phyloP scores from a whole-genome alignment of 2,329 filamentous ascomycete genomes.

The Aspergillus sclerotialis region DNA sequence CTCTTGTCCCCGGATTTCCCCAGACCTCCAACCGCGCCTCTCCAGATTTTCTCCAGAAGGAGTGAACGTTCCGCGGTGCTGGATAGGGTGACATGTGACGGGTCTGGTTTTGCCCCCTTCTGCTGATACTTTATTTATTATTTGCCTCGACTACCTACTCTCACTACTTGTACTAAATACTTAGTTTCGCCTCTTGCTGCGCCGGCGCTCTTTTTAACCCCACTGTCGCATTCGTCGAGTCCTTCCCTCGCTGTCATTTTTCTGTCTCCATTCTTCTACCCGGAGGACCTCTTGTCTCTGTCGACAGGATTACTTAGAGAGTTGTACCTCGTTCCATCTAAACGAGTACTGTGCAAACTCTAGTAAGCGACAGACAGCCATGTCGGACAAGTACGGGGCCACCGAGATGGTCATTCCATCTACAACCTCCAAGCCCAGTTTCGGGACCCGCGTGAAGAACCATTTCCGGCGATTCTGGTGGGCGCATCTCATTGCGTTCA shows the following conservation, averaged over 20 bases:
- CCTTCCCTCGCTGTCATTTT: background rate
- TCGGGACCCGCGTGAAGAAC: conserved; percentile 18
- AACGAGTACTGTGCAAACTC: too few relatives aligned
- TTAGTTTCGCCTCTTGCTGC: background rate
- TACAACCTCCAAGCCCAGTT: conserved; percentile 15
- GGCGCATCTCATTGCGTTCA: conserved; percentile 45
- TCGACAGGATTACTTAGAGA: too few relatives aligned
- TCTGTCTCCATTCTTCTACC: background rate
- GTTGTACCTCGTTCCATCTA: background rate
- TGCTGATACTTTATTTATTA: too few relatives aligned
- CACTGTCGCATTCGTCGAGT: too few relatives aligned
- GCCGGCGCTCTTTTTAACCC: too few relatives aligned
- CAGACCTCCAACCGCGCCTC: background rate
- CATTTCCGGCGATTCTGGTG: conserved; percentile 47
- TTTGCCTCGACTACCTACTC: too few relatives aligned
- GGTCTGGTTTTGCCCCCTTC: conserved; percentile 1
- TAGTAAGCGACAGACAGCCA: too few relatives aligned
- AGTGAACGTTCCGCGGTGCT: background rate
- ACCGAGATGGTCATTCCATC: conserved; percentile 8
- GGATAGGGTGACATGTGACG: background rate
- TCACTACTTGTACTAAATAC: too few relatives aligned
- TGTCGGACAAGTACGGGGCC: conserved; percentile 18
- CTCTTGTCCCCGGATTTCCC: background rate
- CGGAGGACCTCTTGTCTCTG: background rate
- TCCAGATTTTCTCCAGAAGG: background rate